phyloP scores from a whole-genome alignment of 805 yeast species.

The Candida vaughaniae region DNA sequence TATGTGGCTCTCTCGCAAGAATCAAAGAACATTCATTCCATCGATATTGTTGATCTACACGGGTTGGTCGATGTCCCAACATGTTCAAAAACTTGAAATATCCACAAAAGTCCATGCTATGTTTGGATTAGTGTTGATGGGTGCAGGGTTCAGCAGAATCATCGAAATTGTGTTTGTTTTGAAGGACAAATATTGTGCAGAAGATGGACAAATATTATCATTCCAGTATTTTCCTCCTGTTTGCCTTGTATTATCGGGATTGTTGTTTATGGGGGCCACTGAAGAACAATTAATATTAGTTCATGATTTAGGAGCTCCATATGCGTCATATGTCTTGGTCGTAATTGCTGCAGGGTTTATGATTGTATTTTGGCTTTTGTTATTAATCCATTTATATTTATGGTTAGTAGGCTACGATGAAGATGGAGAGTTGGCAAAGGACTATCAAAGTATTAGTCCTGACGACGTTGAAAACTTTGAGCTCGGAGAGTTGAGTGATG shows the following conservation, averaged over 20 bases:
- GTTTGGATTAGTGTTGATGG: conserved; percentile 79
- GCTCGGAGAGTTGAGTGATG: conserved; percentile 31
- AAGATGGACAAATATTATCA: conserved; percentile 50
- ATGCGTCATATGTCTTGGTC: conserved; percentile 75
- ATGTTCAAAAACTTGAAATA: conserved; percentile 69
- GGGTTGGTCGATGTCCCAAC: conserved; percentile 94
- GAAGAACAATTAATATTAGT: conserved; percentile 82
- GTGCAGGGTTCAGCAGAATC: conserved; percentile 74
- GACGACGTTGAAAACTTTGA: conserved; percentile 33
- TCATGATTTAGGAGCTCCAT: conserved; percentile 75
- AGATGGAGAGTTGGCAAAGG: conserved; percentile 29
- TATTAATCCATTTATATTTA: conserved; percentile 60
- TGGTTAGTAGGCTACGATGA: conserved; percentile 41
- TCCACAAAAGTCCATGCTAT: conserved; percentile 86
- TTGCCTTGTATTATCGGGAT: conserved; percentile 73
- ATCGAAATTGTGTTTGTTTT: conserved; percentile 79
- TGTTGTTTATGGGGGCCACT: conserved; percentile 87
- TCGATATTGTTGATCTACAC: conserved; percentile 80
- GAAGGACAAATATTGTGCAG: conserved; percentile 49
- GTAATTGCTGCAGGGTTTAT: conserved; percentile 72
- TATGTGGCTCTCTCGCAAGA: conserved; percentile 58
- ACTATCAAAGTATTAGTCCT: conserved; percentile 17
- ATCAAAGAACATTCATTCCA: conserved; percentile 76
- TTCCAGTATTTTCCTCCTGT: conserved; percentile 90
- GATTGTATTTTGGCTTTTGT: conserved; percentile 62